Conservation (phyloP, 1,284 basidiomycete genomes). For the Cryptococcus depauperatus region DNA sequence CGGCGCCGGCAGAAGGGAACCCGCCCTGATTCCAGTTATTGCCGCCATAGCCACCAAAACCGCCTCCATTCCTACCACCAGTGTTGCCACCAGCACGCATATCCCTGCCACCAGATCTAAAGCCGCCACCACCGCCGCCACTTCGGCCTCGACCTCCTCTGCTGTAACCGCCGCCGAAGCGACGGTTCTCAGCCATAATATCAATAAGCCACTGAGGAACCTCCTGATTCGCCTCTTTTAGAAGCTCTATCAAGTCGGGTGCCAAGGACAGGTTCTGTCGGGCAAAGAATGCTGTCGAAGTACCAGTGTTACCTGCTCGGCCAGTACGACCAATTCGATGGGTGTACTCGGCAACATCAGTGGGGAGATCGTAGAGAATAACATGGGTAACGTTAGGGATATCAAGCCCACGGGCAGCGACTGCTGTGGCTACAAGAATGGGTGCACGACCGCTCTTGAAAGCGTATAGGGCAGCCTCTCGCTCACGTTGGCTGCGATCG, state of each 20-base stretch:
- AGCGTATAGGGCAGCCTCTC: slow-evolving; percentile 88
- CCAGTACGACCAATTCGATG: slow-evolving; percentile 99
- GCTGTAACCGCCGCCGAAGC: slow-evolving; percentile 50
- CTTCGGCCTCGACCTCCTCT: slow-evolving; percentile 13
- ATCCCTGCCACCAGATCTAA: slow-evolving; percentile 49
- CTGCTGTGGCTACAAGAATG: slow-evolving; percentile 95
- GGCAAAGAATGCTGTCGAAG: slow-evolving; percentile 91
- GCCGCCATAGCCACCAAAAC: slow-evolving; percentile 25
- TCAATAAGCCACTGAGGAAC: slow-evolving; percentile 79
- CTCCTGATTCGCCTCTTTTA: slow-evolving; percentile 82
- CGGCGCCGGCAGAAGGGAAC: slow-evolving; percentile 34
- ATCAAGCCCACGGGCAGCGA: slow-evolving; percentile 97
- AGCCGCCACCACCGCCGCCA: slow-evolving; percentile 13
- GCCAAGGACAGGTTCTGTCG: slow-evolving; percentile 86
- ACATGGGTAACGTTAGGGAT: slow-evolving; percentile 99
- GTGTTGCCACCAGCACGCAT: slow-evolving; percentile 52
- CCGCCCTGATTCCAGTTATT: slow-evolving; percentile 42
- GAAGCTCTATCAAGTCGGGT: slow-evolving; percentile 80
- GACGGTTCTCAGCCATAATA: slow-evolving; percentile 72
- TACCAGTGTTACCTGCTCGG: slow-evolving; percentile 97
- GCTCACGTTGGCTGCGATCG: slow-evolving; percentile 94
- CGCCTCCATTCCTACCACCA: slow-evolving; percentile 48
- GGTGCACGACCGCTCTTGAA: slow-evolving; percentile 94
- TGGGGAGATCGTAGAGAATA: slow-evolving; percentile 89
- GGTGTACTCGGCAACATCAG: slow-evolving; percentile 97